Evolutionary conservation across 208 protist genomes (phyloP).

Genomic region (Acanthamoeba castellanii): DNA sequence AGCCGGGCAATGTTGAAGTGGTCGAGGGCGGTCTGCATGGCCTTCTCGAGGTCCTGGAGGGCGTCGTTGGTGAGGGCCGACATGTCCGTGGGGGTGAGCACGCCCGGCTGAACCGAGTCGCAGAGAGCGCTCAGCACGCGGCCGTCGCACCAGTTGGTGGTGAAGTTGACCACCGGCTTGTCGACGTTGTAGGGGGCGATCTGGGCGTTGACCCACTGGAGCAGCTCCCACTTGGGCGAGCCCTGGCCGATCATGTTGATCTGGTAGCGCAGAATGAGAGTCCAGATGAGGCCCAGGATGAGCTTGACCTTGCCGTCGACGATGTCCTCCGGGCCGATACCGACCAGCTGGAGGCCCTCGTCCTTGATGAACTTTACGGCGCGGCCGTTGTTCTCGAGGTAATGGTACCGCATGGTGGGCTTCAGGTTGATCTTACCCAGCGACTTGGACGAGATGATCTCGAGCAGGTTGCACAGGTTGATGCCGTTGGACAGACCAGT

Average conservation of each 20-base stretch:
- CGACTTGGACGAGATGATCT: conserved; percentile 76
- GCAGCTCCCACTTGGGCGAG: conserved; percentile 77
- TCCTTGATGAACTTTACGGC: conserved; percentile 82
- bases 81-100: conserved; percentile 76
- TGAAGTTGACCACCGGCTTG: conserved; percentile 74
- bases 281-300: conserved; percentile 87
- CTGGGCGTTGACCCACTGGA: conserved; percentile 75
- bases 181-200: conserved; percentile 69
- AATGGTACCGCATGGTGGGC: conserved; percentile 73
- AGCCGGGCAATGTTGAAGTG: conserved; percentile 71
- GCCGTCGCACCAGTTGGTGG: conserved; percentile 82
- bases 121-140: conserved; percentile 74
- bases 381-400: conserved; percentile 78
- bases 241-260: conserved; percentile 76
- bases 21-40: conserved; percentile 79
- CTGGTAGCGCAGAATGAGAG: conserved; percentile 85
- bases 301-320: conserved; percentile 83
- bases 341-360: conserved; percentile 85
- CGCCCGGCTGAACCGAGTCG: conserved; percentile 80
- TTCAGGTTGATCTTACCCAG: conserved; percentile 76
- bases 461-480: conserved; percentile 58
- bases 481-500: conserved; percentile 52
- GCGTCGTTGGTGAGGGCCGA: conserved; percentile 72
- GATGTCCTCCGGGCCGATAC: conserved; percentile 85
- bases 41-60: conserved; percentile 77